Conservation (phyloP, 768 basidiomycete genomes). For the Auriscalpium vulgare region DNA sequence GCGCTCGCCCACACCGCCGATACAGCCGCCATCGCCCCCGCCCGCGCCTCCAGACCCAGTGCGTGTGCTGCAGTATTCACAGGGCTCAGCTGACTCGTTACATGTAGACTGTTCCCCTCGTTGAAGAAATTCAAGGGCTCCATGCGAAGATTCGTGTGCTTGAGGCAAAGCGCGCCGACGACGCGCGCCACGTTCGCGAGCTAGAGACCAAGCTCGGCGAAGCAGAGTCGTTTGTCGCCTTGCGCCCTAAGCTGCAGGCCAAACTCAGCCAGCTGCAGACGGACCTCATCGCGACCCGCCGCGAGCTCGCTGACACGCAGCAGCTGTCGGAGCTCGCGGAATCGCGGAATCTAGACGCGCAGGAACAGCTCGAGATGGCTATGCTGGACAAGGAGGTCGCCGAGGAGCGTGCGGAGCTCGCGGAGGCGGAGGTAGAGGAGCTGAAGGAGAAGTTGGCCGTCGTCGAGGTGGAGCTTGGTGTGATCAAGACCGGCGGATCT, state of each 20-base stretch:
- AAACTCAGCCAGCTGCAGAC: constrained; percentile 78
- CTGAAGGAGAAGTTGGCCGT: constrained; percentile 71
- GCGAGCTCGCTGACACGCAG: constrained; percentile 68
- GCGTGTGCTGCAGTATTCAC: constrained; percentile 2
- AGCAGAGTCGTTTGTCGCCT: constrained; percentile 72
- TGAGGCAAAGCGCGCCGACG: constrained; percentile 82
- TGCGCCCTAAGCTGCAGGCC: constrained; percentile 86
- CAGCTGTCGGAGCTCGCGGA: constrained; percentile 71
- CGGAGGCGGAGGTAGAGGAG: constrained; percentile 71
- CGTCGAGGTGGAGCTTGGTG: constrained; percentile 75
- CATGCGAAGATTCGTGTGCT: constrained; percentile 77
- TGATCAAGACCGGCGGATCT: constrained; percentile 54
- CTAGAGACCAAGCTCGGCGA: constrained; percentile 81
- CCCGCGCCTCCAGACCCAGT: background rate
- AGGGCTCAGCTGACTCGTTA: background rate
- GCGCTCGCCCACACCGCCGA: constrained; percentile 8
- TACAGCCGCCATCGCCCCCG: constrained; percentile 6
- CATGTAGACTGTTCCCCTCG: constrained; percentile 23
- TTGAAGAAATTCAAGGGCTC: constrained; percentile 68
- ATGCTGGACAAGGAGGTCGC: constrained; percentile 96
- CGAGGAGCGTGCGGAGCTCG: constrained; percentile 82
- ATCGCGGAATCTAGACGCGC: constrained; percentile 60
- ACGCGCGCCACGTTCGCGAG: constrained; percentile 74
- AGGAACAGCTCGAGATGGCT: constrained; percentile 90
- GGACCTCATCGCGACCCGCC: constrained; percentile 67